Evolutionary conservation across 352 stramenopile species (phyloP).

Genomic region (Pythium insidiosum): DNA sequence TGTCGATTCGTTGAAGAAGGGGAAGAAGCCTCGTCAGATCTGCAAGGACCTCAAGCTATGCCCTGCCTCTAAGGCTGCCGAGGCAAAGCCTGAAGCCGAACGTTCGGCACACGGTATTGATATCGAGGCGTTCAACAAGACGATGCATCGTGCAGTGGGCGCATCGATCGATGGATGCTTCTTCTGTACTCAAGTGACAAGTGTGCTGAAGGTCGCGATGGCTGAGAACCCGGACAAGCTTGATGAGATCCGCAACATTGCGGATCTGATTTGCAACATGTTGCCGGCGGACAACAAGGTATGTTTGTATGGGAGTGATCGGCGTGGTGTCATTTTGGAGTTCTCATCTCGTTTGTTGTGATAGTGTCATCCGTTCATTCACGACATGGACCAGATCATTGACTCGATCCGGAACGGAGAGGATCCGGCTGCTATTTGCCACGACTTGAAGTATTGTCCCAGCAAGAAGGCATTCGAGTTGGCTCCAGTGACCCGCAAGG

Average conservation of each 20-base stretch:
- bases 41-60: slow-evolving; percentile 57
- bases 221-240: slow-evolving; percentile 44
- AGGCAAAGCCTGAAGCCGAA: neutral
- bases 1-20: slow-evolving; percentile 53
- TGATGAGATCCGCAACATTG: slow-evolving; percentile 47
- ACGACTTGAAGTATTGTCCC: slow-evolving; percentile 56
- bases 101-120: neutral
- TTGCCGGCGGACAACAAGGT: slow-evolving; percentile 57
- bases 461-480: neutral
- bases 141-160: neutral
- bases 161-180: slow-evolving; percentile 47
- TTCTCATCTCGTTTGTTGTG: slow-evolving; percentile 10
- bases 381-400: slow-evolving; percentile 49
- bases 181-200: slow-evolving; percentile 62
- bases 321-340: neutral
- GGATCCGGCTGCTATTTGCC: slow-evolving; percentile 44
- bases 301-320: neutral
- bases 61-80: slow-evolving; percentile 1
- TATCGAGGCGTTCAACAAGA: neutral
- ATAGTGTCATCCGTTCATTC: slow-evolving; percentile 56
- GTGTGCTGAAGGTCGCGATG: slow-evolving; percentile 42
- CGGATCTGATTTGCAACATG: slow-evolving; percentile 50
- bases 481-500: neutral
- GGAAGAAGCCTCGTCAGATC: slow-evolving; percentile 57
- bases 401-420: slow-evolving; percentile 61